These are phyloP conservation scores for Biscogniauxia mediterranea DNA, from an alignment of 2,329 filamentous ascomycete species.

Conservation along the genomic window DNA sequence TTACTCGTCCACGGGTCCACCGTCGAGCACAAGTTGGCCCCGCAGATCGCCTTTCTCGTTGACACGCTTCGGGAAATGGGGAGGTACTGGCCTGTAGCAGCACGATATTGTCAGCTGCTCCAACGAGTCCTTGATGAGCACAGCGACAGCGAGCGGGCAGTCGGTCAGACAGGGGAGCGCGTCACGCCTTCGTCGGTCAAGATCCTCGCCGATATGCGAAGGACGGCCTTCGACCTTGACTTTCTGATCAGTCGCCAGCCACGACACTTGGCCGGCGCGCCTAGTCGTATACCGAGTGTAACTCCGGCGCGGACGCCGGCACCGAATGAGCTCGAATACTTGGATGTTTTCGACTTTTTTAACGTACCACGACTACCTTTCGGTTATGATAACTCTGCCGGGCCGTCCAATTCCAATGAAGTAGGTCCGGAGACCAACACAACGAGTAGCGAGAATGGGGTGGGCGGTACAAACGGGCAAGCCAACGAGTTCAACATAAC, in stretches of 20 bases:
- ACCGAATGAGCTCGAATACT: constrained; percentile 81
- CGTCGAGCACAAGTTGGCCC: constrained; percentile 77
- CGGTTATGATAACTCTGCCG: constrained; percentile 36
- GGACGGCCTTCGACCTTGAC: constrained; percentile 86
- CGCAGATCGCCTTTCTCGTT: constrained; percentile 78
- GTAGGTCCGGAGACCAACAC: constrained; percentile 15
- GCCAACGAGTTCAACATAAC: constrained; percentile 72
- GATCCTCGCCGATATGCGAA: constrained; percentile 87
- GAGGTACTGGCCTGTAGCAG: constrained; percentile 80
- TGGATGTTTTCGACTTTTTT: constrained; percentile 94
- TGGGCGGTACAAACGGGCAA: constrained; percentile 29
- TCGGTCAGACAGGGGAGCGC: constrained; percentile 59
- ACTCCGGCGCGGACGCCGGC: constrained; percentile 68
- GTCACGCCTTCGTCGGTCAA: constrained; percentile 79
- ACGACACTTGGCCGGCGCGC: constrained; percentile 39
- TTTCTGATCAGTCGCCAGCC: constrained; percentile 85
- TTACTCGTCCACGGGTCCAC: constrained; percentile 88
- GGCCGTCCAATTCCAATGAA: constrained; percentile 18
- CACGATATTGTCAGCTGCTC: constrained; percentile 75
- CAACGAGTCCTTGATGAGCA: constrained; percentile 85
- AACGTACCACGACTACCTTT: constrained; percentile 75
- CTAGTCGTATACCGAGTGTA: constrained; percentile 48
- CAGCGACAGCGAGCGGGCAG: constrained; percentile 65
- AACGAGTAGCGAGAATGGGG: constrained; percentile 20
- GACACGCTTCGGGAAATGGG: constrained; percentile 80